Conservation (phyloP, 2,329 filamentous ascomycete genomes). For the Phoma sp. region DNA sequence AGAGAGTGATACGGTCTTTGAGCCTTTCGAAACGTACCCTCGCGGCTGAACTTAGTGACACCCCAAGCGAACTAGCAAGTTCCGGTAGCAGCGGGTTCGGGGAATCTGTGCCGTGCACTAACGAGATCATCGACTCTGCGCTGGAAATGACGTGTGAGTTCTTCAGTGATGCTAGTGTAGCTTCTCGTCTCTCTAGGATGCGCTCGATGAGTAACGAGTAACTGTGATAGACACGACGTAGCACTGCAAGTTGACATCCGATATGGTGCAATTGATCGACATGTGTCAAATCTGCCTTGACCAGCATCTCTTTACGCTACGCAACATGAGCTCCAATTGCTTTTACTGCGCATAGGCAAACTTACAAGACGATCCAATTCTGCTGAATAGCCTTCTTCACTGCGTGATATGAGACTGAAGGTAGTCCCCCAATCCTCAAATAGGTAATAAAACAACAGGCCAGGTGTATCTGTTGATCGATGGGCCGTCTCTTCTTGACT, state of each 20-base stretch:
- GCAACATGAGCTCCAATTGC: background rate
- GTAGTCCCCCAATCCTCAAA: constrained; percentile 72
- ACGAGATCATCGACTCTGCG: constrained; percentile 39
- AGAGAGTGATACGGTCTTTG: constrained; percentile 64
- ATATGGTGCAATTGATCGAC: constrained; percentile 65
- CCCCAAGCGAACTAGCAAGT: constrained; percentile 52
- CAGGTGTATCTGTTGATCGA: constrained; percentile 62
- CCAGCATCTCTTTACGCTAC: constrained; percentile 63
- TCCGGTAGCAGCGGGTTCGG: constrained; percentile 40
- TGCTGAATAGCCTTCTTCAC: constrained; percentile 55
- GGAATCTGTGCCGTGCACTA: constrained; percentile 23
- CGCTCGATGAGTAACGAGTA: constrained; percentile 68
- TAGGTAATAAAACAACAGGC: constrained; percentile 70
- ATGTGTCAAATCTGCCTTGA: constrained; percentile 55
- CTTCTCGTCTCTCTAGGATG: constrained; percentile 59
- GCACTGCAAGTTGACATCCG: constrained; percentile 66
- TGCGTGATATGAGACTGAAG: constrained; percentile 62
- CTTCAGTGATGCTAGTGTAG: constrained; percentile 53
- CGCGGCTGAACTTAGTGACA: constrained; percentile 58
- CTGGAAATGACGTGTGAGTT: constrained; percentile 51
- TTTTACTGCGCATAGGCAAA: background rate
- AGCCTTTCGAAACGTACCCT: constrained; percentile 66
- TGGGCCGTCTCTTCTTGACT: constrained; percentile 57
- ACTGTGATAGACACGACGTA: constrained; percentile 67
- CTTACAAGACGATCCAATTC: constrained; percentile 60